Evolutionary conservation across 73 alveolate species (phyloP), one percentile per base, ranked within the genome.

Genomic region (Paramecium tetraurelia): DNA sequence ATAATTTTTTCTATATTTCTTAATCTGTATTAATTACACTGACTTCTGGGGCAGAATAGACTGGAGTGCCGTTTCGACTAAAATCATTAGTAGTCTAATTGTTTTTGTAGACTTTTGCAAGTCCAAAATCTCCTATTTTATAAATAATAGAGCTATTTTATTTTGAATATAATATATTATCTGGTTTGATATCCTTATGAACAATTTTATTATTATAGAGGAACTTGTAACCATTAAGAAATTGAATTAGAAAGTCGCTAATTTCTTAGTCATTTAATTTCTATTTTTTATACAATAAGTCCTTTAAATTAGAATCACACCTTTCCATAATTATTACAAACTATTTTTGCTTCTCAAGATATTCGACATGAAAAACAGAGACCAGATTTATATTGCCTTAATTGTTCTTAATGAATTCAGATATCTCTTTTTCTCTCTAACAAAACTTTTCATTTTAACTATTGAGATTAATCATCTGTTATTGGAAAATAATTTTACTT

Each of bases 151-250:
- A 4, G 7, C 50, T 48, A 31, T 27, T 12, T 22, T 22, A 11
- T 3, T 63, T 10, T 2, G 2, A 3, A 12, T 27, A 7, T 3
- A 84, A 36, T 21, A 86, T 41, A 38, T 86, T 86, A 2, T 86
- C 93, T 35, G 93, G 93, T 31, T 86, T 86, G 31, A 86, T 86
- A 68, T 86, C 89, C n/a, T 85, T 59, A 68, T 86, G 93, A 58
- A 86, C 40, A 10, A 86, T 59, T 10, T 20, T 21, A 14, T 77
- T 22, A 7, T 68, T 7, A 35, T 59, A 59, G 21, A 86, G 71
- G 18, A 41, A 46, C 12, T 59, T 21, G 20, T 86, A 86, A 9
- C 93, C 93, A 36, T 35, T 20, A 5, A 86, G 41, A 24, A 86
- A 40, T 36, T 86, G 48, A 1, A 4, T 3, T 33, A 63, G 6